Evolutionary conservation across 495 filamentous ascomycete species (phyloP).

Genomic region (Bombardia bombarda): DNA sequence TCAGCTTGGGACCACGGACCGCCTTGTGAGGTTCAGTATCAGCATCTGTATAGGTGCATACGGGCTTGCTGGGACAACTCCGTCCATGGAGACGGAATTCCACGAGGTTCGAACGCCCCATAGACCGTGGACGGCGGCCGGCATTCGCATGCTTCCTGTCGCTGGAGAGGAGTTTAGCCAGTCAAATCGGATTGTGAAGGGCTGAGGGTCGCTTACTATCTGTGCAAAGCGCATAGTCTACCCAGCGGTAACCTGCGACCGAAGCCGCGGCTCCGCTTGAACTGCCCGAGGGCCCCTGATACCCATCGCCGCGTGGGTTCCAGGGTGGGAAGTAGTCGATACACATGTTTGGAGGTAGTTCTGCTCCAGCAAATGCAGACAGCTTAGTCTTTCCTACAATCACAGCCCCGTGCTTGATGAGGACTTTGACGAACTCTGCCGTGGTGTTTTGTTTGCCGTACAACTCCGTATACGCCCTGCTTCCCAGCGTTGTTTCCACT

Average conservation of each 20-base stretch:
- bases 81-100: neutral
- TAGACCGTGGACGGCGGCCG: neutral
- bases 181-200: neutral
- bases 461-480: neutral
- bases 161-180: neutral
- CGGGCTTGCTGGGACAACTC: neutral
- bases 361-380: neutral
- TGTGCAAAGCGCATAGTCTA: neutral
- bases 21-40: too few relatives aligned
- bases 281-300: constrained; percentile 3
- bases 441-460: neutral
- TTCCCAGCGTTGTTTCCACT: neutral
- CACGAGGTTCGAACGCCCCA: neutral
- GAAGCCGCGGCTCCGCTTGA: neutral
- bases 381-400: constrained; percentile 3
- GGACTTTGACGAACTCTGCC: neutral
- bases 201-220: constrained; percentile 1
- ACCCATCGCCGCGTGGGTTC: constrained; percentile 4
- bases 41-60: neutral
- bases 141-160: neutral
- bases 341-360: neutral
- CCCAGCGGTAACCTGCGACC: neutral
- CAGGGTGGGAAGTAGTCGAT: constrained; percentile 5
- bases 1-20: too few relatives aligned
- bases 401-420: neutral